phyloP scores from a whole-genome alignment of 2,329 filamentous ascomycete genomes.

The Akanthomyces muscarius region DNA sequence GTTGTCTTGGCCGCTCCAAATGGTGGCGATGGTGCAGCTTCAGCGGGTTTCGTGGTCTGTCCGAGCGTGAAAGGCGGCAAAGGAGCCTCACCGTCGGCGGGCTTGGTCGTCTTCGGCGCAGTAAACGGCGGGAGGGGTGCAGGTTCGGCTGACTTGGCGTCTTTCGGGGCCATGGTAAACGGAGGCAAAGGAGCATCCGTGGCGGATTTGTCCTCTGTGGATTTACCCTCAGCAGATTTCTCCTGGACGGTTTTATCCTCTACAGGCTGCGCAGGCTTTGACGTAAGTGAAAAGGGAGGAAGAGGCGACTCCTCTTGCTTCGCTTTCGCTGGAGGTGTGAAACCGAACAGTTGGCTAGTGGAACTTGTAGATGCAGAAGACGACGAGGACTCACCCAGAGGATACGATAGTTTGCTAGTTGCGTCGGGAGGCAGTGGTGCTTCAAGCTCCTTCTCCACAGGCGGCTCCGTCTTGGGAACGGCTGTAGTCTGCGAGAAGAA shows the following conservation, averaged over 20 bases:
- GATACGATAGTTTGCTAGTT: conserved; percentile 46
- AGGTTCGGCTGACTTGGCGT: conserved; percentile 14
- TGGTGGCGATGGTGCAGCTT: conserved; percentile 31
- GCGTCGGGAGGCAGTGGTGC: conserved; percentile 45
- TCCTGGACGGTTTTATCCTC: conserved; percentile 24
- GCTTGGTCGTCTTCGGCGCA: conserved; percentile 24
- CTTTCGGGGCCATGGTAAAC: conserved; percentile 23
- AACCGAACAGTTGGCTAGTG: conserved; percentile 28
- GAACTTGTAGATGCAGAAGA: conserved; percentile 39
- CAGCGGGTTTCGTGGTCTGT: conserved; percentile 10
- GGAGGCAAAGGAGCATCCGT: conserved; percentile 19
- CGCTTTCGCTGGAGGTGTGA: conserved; percentile 24
- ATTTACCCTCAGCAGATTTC: conserved; percentile 21
- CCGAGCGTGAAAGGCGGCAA: conserved; percentile 1
- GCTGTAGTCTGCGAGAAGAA: conserved; percentile 26
- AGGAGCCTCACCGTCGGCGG: conserved; percentile 22
- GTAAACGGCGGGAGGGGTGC: conserved; percentile 33
- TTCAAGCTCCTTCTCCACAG: conserved; percentile 34
- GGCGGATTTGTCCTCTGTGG: conserved; percentile 22
- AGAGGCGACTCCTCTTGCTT: conserved; percentile 19
- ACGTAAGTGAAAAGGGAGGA: conserved; percentile 14
- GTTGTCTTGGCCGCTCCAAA: conserved; percentile 29
- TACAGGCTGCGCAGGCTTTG: neutral
- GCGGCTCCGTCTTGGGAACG: conserved; percentile 27
- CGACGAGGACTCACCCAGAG: conserved; percentile 42